Evolutionary conservation across 352 stramenopile genomes (phyloP).

Genomic region (Globisporangium yorkense): DNA sequence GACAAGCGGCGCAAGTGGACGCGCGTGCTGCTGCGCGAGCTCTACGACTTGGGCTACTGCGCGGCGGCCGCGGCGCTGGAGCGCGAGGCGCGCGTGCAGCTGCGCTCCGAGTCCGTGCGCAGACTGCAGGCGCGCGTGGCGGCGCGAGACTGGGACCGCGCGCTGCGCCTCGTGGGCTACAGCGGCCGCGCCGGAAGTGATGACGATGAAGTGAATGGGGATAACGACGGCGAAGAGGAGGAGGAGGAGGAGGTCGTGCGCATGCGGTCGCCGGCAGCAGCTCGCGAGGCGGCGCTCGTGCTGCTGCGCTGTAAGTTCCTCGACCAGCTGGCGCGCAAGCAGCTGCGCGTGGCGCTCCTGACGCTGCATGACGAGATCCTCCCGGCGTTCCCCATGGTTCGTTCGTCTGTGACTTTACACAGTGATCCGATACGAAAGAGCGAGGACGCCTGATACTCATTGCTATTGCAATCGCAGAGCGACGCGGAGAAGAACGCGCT

Average conservation of each 20-base stretch:
- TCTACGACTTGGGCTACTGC: slow-evolving; percentile 63
- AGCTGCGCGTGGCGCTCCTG: slow-evolving; percentile 32
- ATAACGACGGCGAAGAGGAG: neutral
- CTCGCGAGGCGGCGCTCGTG: slow-evolving; percentile 36
- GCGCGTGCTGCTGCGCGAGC: slow-evolving; percentile 62
- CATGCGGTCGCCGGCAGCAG: slow-evolving; percentile 43
- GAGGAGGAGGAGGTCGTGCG: slow-evolving; percentile 4
- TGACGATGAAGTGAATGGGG: neutral
- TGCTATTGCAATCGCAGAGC: slow-evolving; percentile 13
- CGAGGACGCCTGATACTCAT: neutral
- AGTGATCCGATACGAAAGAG: neutral
- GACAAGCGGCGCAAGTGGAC: slow-evolving; percentile 49
- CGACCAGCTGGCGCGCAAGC: slow-evolving; percentile 30
- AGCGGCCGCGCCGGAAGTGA: neutral
- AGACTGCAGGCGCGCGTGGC: slow-evolving; percentile 35
- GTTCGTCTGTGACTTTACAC: neutral
- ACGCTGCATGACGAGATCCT: slow-evolving; percentile 74
- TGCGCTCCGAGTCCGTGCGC: slow-evolving; percentile 53
- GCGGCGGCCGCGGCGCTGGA: slow-evolving; percentile 42
- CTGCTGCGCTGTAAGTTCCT: slow-evolving; percentile 70
- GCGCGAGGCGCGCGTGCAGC: slow-evolving; percentile 44
- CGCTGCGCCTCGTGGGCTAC: slow-evolving; percentile 30
- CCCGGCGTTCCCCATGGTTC: slow-evolving; percentile 29
- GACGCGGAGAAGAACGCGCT: slow-evolving; percentile 49
- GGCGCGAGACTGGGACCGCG: slow-evolving; percentile 43